A percentile compares a stretch with the other conserved stretches of the same genome.
Conservation (phyloP, 331 rosid species). For the Malus hybrid region DNA sequence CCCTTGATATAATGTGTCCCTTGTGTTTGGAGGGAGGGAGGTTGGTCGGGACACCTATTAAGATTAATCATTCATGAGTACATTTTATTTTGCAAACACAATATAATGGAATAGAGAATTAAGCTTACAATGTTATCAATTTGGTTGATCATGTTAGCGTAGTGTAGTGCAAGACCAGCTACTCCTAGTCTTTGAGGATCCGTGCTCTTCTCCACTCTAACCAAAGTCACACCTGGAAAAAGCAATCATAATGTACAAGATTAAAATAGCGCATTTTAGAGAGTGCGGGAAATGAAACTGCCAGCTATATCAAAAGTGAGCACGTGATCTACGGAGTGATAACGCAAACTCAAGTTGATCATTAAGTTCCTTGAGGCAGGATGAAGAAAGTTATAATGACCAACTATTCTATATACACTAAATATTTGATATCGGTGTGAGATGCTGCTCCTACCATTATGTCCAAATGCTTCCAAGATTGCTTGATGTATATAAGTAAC, state of each 20-base stretch:
- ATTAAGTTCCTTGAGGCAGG: background rate
- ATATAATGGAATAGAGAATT: background rate
- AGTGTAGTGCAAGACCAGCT: conserved; percentile 91
- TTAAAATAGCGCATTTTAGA: background rate
- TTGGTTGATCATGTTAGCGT: conserved; percentile 79
- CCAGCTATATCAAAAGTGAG: background rate
- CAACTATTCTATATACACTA: conserved; percentile 1
- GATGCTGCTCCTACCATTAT: conserved; percentile 41
- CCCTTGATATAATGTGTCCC: conserved; percentile 70
- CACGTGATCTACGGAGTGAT: background rate
- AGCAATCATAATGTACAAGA: background rate
- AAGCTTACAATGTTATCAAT: conserved; percentile 71
- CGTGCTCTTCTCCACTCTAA: conserved; percentile 15
- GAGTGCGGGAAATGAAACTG: background rate
- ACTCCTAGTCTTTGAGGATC: conserved; percentile 63
- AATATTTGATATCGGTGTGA: background rate
- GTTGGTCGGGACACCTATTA: conserved; percentile 74
- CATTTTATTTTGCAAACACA: conserved; percentile 3
- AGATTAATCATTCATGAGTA: conserved; percentile 2
- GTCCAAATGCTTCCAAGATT: conserved; percentile 55
- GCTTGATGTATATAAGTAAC: conserved; percentile 60
- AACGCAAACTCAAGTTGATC: conserved; percentile 9
- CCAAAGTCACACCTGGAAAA: conserved; percentile 27
- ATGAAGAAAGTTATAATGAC: background rate
- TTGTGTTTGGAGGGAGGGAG: conserved; percentile 62